Conservation (phyloP, 2,329 filamentous ascomycete species). For the Pestalotiopsis fici region DNA sequence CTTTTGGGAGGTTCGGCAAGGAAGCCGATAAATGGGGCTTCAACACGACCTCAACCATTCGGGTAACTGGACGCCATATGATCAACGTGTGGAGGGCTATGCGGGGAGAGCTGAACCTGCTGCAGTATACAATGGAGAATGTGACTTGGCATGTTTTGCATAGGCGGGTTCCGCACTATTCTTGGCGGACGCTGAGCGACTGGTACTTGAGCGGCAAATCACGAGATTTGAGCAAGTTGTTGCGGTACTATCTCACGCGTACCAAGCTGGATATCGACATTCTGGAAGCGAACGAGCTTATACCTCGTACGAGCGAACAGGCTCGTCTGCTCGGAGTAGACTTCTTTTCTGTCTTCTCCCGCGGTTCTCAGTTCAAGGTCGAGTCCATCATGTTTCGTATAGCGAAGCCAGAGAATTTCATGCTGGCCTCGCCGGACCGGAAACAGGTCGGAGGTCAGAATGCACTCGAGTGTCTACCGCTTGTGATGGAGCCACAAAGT, state of each 20-base stretch:
- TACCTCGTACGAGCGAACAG: slow-evolving; percentile 89
- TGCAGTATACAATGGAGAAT: slow-evolving; percentile 97
- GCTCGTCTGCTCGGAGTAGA: slow-evolving; percentile 90
- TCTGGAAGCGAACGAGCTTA: slow-evolving; percentile 84
- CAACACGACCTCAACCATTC: slow-evolving; percentile 88
- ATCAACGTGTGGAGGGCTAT: slow-evolving; percentile 98
- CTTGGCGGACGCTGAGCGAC: slow-evolving; percentile 72
- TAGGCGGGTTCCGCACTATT: slow-evolving; percentile 84
- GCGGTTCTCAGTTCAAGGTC: slow-evolving; percentile 97
- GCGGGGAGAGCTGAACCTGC: slow-evolving; percentile 85
- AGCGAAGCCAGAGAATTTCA: slow-evolving; percentile 92
- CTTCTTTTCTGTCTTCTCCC: slow-evolving; percentile 93
- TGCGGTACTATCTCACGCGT: slow-evolving; percentile 76
- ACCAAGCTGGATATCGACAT: slow-evolving; percentile 87
- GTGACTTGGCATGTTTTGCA: slow-evolving; percentile 90
- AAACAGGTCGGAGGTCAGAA: slow-evolving; percentile 95
- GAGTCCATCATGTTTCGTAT: slow-evolving; percentile 99
- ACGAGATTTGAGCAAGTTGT: slow-evolving; percentile 70
- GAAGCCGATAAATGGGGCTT: slow-evolving; percentile 91
- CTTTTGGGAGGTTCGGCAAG: slow-evolving; percentile 81
- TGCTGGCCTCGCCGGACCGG: slow-evolving; percentile 84
- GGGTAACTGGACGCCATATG: slow-evolving; percentile 91
- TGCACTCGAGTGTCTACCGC: slow-evolving; percentile 86
- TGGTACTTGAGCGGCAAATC: slow-evolving; percentile 77
- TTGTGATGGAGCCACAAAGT: slow-evolving; percentile 97